Conservation (phyloP, 805 yeast genomes). For the Ogataea glucozyma region DNA sequence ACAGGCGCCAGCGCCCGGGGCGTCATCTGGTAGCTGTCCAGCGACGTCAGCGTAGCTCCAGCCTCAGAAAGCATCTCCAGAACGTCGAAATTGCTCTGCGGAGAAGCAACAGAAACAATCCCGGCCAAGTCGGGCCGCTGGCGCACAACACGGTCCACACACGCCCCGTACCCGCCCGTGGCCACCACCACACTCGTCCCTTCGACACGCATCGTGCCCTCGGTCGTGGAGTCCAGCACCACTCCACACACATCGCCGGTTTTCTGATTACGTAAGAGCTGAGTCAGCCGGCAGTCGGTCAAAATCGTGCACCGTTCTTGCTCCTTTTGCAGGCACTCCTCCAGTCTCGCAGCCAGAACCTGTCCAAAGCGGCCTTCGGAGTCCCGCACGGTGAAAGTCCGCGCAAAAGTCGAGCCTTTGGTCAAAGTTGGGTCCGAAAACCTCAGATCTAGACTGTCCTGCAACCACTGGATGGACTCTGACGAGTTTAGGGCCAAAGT, state of each 20-base stretch:
- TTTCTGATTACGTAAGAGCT: slow-evolving; percentile 34
- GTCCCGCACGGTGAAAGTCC: slow-evolving; percentile 17
- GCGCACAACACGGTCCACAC: slow-evolving; percentile 44
- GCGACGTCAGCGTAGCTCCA: slow-evolving; percentile 53
- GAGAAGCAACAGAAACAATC: slow-evolving; percentile 57
- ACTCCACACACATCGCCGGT: slow-evolving; percentile 26
- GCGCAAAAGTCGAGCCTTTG: slow-evolving; percentile 15
- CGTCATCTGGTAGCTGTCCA: slow-evolving; percentile 62
- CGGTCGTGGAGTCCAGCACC: too few relatives aligned
- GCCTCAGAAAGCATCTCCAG: slow-evolving; percentile 50
- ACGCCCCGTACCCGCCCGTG: slow-evolving; percentile 60
- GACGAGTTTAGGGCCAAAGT: slow-evolving; percentile 60
- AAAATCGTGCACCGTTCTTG: slow-evolving; percentile 40
- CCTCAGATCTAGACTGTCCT: slow-evolving; percentile 58
- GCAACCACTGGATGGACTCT: slow-evolving; percentile 72
- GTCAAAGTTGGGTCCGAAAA: slow-evolving; percentile 17
- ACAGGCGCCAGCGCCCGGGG: slow-evolving; percentile 67
- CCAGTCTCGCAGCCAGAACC: too few relatives aligned
- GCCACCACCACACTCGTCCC: slow-evolving; percentile 60
- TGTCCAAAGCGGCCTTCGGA: slow-evolving; percentile 36
- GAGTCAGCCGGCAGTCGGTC: slow-evolving; percentile 38
- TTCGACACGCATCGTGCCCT: slow-evolving; percentile 25
- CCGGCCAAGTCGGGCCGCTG: slow-evolving; percentile 55
- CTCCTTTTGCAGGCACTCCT: too few relatives aligned
- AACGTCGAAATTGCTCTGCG: slow-evolving; percentile 52